Base-by-base conservation (phyloP, 257 asterid genomes). In the Nicotiana knightiana region DNA sequence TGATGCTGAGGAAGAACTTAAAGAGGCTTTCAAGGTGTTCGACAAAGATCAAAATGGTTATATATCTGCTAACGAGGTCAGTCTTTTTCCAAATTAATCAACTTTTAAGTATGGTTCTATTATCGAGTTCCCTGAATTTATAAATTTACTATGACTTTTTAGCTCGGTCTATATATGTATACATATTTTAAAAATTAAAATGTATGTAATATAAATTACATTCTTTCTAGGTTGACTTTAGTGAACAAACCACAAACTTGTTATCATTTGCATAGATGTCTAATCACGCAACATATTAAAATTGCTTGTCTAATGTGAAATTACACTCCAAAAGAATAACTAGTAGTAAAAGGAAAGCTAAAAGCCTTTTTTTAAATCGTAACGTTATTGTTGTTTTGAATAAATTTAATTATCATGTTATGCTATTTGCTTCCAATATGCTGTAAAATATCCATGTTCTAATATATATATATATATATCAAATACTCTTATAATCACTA, bases 21-120 rank as follows among this genome's bases (percentile, higher is more conserved):
- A 87, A 75, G 92, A 89, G 66, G 92, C 92, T 59, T 89, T 89
- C 70, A 89, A 89, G 32, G 92, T 89, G 83, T 87, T 89, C 76
- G 92, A 89, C 85, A 87, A 89, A 68, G 90, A 89, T 85, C 92
- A 89, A 82, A 89, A 89, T 84, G 92, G 92, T 33, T 89, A 89
- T 61, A 89, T 89, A 32, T 89, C 92, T 17, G 90, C 92, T 35
- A 82, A 24, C 61, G 92, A 89, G 92, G 92, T 88, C 21, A 83
- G 73, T 46, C 21, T 16, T 51, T 8, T 2, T 3, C 7, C 21
- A 6, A 39, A 46, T 13, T 6, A 30, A 64, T 64, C 43, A 30
- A 28, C 43, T 9, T 67, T 51, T 9, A 37, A 18, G 5, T 37
- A 12, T 59, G n/a, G 16, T 24, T 28, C 3, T 37, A 53, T 4